A percentile compares a stretch with the other conserved stretches of the same genome.
phyloP scores from a whole-genome alignment of 768 basidiomycete species.

The Hemileccinum rubropunctum region DNA sequence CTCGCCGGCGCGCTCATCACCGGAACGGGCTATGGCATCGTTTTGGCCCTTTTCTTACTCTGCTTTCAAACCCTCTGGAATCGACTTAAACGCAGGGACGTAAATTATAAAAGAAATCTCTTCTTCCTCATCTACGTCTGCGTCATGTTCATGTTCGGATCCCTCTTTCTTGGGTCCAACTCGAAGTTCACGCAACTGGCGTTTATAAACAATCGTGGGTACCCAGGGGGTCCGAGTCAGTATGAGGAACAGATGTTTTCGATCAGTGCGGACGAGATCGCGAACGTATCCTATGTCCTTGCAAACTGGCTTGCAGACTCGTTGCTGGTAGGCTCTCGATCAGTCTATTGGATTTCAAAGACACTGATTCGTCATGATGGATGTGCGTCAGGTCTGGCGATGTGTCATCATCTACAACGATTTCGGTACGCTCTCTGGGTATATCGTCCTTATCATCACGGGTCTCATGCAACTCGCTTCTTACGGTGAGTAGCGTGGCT shows the following conservation, averaged over 20 bases:
- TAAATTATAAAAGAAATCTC: constrained; percentile 12
- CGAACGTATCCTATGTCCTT: constrained; percentile 26
- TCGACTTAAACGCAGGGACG: constrained; percentile 15
- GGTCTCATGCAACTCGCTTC: constrained; percentile 27
- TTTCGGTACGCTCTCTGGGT: constrained; percentile 9
- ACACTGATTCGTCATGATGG: neutral
- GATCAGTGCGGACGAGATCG: constrained; percentile 22
- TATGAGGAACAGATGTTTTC: constrained; percentile 29
- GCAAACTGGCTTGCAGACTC: constrained; percentile 28
- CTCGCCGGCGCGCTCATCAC: constrained; percentile 27
- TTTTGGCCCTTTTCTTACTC: constrained; percentile 23
- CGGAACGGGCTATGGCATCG: constrained; percentile 26
- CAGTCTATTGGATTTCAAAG: neutral
- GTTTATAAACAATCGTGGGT: constrained; percentile 28
- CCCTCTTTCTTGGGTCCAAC: constrained; percentile 27
- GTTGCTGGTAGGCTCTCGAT: constrained; percentile 17
- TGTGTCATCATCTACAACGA: constrained; percentile 28
- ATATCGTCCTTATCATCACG: constrained; percentile 15
- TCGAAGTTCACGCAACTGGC: constrained; percentile 29
- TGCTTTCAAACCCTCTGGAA: constrained; percentile 19
- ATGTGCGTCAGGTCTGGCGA: constrained; percentile 24
- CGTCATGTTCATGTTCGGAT: constrained; percentile 22
- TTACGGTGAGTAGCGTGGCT: constrained; percentile 15
- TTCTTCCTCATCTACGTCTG: constrained; percentile 24
- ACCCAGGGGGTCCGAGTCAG: constrained; percentile 24